phyloP scores from a whole-genome alignment of 78 protist genomes.

The slime mould (Dictyostelium discoideum) region dicty_2.7 NC_007089.4:4808501-4809000 shows the following conservation, averaged over 20 bases:
- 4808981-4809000: background rate
- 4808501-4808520: slow-evolving; percentile 22
- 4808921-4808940: slow-evolving; percentile 5
- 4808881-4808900: background rate
- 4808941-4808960: background rate
- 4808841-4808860: slow-evolving; percentile 44
- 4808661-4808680: slow-evolving; percentile 30
- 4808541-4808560: slow-evolving; percentile 57
- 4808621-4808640: slow-evolving; percentile 67
- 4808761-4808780: slow-evolving; percentile 56
- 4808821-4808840: slow-evolving; percentile 70
- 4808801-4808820: slow-evolving; percentile 43
- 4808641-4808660: slow-evolving; percentile 82
- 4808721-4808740: background rate
- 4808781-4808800: slow-evolving; percentile 65
- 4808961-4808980: background rate
- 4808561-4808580: slow-evolving; percentile 38
- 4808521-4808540: slow-evolving; percentile 71
- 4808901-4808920: background rate
- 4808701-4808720: slow-evolving; percentile 7
- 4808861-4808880: slow-evolving; percentile 16
- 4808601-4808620: slow-evolving; percentile 66
- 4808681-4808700: slow-evolving; percentile 61
- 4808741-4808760: background rate
- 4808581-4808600: slow-evolving; percentile 81